phyloP scores from a whole-genome alignment of 2,329 filamentous ascomycete species.

The Trematosphaeria pertusa region DNA sequence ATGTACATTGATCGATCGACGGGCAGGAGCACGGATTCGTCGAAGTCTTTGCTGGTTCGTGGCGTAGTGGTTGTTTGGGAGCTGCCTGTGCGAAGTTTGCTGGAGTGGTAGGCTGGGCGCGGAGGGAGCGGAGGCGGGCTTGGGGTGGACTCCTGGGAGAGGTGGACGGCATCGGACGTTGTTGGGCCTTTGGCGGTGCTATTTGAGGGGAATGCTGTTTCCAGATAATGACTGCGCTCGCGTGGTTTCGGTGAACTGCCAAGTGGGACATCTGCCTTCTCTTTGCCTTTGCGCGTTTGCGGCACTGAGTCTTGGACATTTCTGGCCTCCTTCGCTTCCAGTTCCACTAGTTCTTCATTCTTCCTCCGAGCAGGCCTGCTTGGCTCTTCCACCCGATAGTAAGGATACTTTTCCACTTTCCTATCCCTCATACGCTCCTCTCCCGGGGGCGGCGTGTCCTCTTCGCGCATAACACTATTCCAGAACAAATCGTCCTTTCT shows the following conservation, averaged over 20 bases:
- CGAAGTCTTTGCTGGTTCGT: not conserved
- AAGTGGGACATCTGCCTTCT: not conserved
- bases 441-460: not conserved
- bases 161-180: not conserved
- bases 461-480: constrained; percentile 8
- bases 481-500: constrained; percentile 3
- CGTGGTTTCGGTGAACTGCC: too few relatives aligned
- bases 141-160: not conserved
- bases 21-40: not conserved
- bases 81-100: not conserved
- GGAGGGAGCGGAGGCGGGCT: not conserved
- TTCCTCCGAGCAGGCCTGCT: not conserved
- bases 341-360: not conserved
- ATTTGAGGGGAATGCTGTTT: not conserved
- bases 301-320: not conserved
- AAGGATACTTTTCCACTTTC: not conserved
- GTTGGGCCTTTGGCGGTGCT: not conserved
- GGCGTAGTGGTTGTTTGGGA: not conserved
- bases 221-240: not conserved
- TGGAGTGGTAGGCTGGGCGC: not conserved
- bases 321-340: not conserved
- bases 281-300: not conserved
- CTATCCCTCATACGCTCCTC: too few relatives aligned
- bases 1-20: not conserved
- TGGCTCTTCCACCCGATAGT: not conserved